These are phyloP conservation scores for Oryza glumipatula DNA, from an alignment of 176 grass and related monocot species.

Conservation along the genomic window DNA sequence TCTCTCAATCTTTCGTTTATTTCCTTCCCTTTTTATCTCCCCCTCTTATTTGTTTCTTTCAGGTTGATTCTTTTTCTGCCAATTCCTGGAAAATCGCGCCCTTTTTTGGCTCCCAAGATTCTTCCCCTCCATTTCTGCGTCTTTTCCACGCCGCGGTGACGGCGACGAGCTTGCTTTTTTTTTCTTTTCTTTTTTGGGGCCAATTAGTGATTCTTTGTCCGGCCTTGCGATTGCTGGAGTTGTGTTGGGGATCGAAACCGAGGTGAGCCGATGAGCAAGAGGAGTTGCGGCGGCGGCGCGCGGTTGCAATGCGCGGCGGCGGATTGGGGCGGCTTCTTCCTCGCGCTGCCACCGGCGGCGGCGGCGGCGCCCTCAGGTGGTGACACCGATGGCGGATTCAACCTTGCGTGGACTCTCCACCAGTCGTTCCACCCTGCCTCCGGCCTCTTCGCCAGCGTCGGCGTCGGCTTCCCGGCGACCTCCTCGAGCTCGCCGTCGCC, in stretches of 20 bases:
- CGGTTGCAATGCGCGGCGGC: conserved; percentile 43
- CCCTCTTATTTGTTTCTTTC: conserved; percentile 20
- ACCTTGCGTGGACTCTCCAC: conserved; percentile 54
- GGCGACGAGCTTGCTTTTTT: conserved; percentile 24
- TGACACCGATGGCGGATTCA: conserved; percentile 33
- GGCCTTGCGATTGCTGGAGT: neutral
- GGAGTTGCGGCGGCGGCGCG: conserved; percentile 9
- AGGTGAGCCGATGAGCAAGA: conserved; percentile 37
- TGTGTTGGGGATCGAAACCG: neutral
- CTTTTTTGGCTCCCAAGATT: conserved; percentile 26
- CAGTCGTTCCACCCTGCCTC: conserved; percentile 54
- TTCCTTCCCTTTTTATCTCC: neutral
- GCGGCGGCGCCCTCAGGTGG: conserved; percentile 12
- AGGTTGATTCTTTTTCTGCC: conserved; percentile 38
- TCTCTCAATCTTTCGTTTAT: neutral
- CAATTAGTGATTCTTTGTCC: neutral
- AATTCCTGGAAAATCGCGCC: conserved; percentile 10
- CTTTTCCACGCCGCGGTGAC: conserved; percentile 41
- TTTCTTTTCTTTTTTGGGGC: neutral
- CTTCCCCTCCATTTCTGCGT: conserved; percentile 37
- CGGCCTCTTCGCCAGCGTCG: conserved; percentile 61
- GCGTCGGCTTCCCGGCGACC: conserved; percentile 37
- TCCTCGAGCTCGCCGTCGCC: conserved; percentile 29
- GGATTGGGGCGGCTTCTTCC: conserved; percentile 52
- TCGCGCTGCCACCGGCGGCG: conserved; percentile 35